A percentile compares a stretch with the other conserved stretches of the same genome.
Evolutionary conservation across 108 stramenopile genomes (phyloP).

Genomic region (Aurantiochytrium sp.): DNA sequence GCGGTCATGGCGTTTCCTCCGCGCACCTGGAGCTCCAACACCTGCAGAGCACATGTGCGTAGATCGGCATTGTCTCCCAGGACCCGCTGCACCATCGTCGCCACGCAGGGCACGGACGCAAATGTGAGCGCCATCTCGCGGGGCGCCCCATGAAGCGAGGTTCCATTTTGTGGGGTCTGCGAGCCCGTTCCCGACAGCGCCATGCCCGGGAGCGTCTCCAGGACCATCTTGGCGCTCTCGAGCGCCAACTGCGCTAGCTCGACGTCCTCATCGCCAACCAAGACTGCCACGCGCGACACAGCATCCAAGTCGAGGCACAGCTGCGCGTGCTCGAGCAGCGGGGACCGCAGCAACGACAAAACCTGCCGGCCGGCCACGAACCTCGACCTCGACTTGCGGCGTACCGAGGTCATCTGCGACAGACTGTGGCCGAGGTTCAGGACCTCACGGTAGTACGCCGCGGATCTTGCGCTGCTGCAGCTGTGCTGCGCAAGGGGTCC

Average conservation of each 20-base stretch:
- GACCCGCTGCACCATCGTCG: neutral
- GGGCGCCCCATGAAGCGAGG: neutral
- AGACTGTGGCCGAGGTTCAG: neutral
- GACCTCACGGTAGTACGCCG: neutral
- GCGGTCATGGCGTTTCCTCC: neutral
- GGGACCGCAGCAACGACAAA: neutral
- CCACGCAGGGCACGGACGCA: neutral
- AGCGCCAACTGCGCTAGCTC: neutral
- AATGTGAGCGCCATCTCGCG: neutral
- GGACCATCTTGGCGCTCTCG: neutral
- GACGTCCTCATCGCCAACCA: neutral
- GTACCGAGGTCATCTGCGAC: neutral
- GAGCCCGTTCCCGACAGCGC: neutral
- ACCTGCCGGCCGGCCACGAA: neutral
- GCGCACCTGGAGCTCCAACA: neutral
- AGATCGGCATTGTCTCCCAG: neutral
- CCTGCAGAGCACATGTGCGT: neutral
- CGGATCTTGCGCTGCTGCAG: no score
- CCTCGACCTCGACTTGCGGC: neutral
- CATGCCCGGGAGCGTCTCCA: neutral
- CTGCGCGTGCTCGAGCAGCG: neutral
- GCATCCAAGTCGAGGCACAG: neutral
- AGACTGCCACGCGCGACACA: neutral
- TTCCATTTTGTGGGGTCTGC: neutral
- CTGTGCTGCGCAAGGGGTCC: no score